These are phyloP conservation scores for Volutella citrinella DNA, from an alignment of 2,329 filamentous ascomycete genomes.

Conservation along the genomic window DNA sequence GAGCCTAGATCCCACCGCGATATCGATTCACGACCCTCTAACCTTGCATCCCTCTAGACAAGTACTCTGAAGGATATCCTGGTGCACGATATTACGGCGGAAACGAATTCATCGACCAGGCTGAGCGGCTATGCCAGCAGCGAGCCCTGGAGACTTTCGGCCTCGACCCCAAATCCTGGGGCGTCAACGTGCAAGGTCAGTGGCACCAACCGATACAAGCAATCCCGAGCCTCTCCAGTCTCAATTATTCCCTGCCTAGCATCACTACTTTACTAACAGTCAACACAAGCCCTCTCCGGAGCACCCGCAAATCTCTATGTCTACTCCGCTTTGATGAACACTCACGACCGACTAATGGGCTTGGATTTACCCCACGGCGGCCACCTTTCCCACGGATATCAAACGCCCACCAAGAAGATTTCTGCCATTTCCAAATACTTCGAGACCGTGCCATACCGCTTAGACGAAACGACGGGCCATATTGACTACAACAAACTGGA, in stretches of 20 bases:
- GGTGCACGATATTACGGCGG: constrained; percentile 95
- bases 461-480: constrained; percentile 84
- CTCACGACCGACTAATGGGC: constrained; percentile 95
- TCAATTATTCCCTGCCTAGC: too few relatives aligned
- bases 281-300: constrained; percentile 67
- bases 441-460: constrained; percentile 91
- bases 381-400: constrained; percentile 94
- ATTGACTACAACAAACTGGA: constrained; percentile 95
- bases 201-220: constrained; percentile 5
- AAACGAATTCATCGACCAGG: constrained; percentile 92
- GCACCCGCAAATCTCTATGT: constrained; percentile 80
- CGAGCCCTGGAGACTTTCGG: constrained; percentile 86
- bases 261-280: constrained; percentile 10
- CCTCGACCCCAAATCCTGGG: constrained; percentile 83
- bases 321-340: constrained; percentile 88
- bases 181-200: constrained; percentile 90
- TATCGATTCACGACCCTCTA: constrained; percentile 4
- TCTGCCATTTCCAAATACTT: constrained; percentile 99
- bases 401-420: constrained; percentile 91
- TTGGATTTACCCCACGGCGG: constrained; percentile 95
- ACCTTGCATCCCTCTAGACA: constrained; percentile 55
- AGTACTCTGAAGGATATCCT: constrained; percentile 98
- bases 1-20: constrained; percentile 25
- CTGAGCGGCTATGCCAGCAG: constrained; percentile 85
- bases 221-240: neutral